Conservation (phyloP, 2,329 filamentous ascomycete species). For the Trichothecium sympodiale region DNA sequence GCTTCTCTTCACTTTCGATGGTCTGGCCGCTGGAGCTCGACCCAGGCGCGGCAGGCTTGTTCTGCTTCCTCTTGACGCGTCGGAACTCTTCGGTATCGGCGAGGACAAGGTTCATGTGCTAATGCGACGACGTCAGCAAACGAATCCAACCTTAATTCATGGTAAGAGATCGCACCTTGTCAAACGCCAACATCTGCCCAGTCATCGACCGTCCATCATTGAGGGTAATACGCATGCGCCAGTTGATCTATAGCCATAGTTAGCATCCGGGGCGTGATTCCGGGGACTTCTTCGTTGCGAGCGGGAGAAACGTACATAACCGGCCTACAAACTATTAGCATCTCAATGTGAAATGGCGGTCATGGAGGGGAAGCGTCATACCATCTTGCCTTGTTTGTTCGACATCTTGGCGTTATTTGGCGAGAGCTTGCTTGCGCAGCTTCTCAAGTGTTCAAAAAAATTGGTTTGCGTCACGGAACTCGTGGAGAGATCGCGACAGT, state of each 20-base stretch:
- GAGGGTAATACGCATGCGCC: constrained; percentile 94
- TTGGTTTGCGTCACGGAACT: constrained; percentile 26
- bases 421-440: constrained; percentile 19
- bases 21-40: constrained; percentile 51
- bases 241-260: constrained; percentile 68
- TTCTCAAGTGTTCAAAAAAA: constrained; percentile 31
- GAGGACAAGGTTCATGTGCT: constrained; percentile 99
- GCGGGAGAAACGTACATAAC: constrained; percentile 48
- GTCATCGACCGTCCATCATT: constrained; percentile 94
- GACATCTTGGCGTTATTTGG: constrained; percentile 20
- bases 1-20: constrained; percentile 90
- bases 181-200: constrained; percentile 95
- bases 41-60: constrained; percentile 57
- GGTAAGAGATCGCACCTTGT: constrained; percentile 57
- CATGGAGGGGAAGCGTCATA: constrained; percentile 43
- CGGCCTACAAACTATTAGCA: constrained; percentile 56
- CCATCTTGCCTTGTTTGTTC: constrained; percentile 98
- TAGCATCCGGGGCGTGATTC: constrained; percentile 4
- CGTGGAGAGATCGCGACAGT: constrained; percentile 22
- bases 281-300: background rate
- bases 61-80: constrained; percentile 74
- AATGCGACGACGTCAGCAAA: constrained; percentile 5
- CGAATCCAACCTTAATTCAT: background rate
- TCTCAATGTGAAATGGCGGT: constrained; percentile 38
- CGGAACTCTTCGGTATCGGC: constrained; percentile 98